These are phyloP conservation scores for Calycina marina DNA, from an alignment of 2,329 filamentous ascomycete species.

Conservation along the genomic window DNA sequence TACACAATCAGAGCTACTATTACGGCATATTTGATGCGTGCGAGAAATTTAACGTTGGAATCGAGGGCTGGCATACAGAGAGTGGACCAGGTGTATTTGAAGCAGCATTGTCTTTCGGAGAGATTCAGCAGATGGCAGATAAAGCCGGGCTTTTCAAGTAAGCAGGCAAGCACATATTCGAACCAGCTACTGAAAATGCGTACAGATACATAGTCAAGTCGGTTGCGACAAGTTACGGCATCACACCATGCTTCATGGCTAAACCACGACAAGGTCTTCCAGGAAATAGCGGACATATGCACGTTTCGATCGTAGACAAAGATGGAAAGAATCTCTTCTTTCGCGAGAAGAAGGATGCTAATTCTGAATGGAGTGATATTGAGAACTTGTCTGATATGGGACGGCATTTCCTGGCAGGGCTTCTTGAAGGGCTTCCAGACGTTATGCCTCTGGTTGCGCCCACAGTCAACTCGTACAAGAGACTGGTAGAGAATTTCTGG, in stretches of 20 bases:
- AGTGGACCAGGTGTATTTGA: constrained; percentile 91
- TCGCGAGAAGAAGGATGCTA: constrained; percentile 54
- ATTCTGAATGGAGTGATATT: constrained; percentile 61
- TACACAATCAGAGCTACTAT: constrained; percentile 86
- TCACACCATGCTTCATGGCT: constrained; percentile 97
- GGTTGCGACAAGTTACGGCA: constrained; percentile 71
- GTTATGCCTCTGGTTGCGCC: constrained; percentile 93
- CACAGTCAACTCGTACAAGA: constrained; percentile 95
- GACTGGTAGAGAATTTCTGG: constrained; percentile 98
- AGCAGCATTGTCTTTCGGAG: constrained; percentile 81
- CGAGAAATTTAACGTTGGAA: constrained; percentile 60
- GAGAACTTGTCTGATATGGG: constrained; percentile 74
- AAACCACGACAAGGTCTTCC: constrained; percentile 85
- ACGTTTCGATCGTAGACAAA: constrained; percentile 73
- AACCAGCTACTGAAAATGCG: constrained; percentile 2
- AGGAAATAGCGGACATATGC: constrained; percentile 92
- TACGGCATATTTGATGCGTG: constrained; percentile 77
- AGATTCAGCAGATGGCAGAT: constrained; percentile 82
- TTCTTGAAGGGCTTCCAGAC: constrained; percentile 79
- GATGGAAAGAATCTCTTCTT: constrained; percentile 75
- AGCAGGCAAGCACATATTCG: constrained; percentile 11
- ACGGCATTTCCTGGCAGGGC: constrained; percentile 80
- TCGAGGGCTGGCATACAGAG: constrained; percentile 94
- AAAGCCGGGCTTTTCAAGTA: constrained; percentile 83
- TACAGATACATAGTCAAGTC: constrained; percentile 71